Base-by-base conservation (phyloP, 331 rosid genomes). In the Acacia pycnantha region DNA sequence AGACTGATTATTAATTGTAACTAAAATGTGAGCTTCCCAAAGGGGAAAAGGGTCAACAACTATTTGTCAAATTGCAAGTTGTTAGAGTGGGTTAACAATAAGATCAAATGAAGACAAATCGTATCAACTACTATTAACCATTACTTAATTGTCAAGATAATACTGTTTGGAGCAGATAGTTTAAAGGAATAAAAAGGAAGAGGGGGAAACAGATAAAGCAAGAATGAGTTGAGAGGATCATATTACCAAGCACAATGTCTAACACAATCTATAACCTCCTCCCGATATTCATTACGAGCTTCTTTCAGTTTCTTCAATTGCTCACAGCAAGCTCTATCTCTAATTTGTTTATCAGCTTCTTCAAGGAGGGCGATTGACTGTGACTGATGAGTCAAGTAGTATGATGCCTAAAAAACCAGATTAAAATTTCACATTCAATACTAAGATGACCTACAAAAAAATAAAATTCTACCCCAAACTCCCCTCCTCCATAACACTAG, bases 191-290 rank as follows among this genome's bases (percentile, higher is more conserved):
- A 43, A 74, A 73, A 80, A 61, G 3, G 16, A 65, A 74, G 24
- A 50, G 18, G 22, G 70, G 11, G 7, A 6, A 65, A 65, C 70
- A 65, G 44, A 16, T 31, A 16, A 53, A 37, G 48, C 47, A 73
- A 54, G 44, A 71, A 78, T 35, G 62, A 75, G 80, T 70, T 53
- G 13, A 81, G 65, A 74, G 24, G 75, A 81, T 72, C 71, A 84
- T 85, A 93, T 88, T 89, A 95, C 99, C 99, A 95, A 67, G 99
- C 90, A 82, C 99, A 90, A 82, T 89, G 97, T 87, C 98, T 88
- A 44, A 95, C 98, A 73, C 90, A 93, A 44, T 95, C 97, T 37
- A 90, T 84, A 58, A 95, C 97, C 81, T 92, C 98, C 82, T 91
- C 97, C 79, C 93, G 90, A 83, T 92, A 92, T 69, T 84, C 86